phyloP scores from a whole-genome alignment of 805 yeast species.

The Pichia nanzhaoensis region DNA sequence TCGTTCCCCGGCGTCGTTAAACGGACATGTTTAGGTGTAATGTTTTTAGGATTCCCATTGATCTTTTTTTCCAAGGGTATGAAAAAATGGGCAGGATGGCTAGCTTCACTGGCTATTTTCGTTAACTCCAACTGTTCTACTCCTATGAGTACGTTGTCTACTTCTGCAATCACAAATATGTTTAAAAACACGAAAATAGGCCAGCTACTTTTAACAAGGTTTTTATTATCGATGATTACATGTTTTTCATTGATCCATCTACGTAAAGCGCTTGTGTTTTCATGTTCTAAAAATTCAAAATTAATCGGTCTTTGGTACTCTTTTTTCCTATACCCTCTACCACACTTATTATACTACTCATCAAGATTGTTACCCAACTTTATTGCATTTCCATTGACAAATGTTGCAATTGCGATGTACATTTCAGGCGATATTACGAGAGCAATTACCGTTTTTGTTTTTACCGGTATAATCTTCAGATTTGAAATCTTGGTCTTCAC shows the following conservation, averaged over 20 bases:
- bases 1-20: conserved; percentile 88
- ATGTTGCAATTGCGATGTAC: conserved; percentile 44
- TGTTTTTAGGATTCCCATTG: conserved; percentile 39
- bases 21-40: conserved; percentile 62
- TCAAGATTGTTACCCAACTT: conserved; percentile 86
- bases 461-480: conserved; percentile 64
- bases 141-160: background rate
- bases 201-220: conserved; percentile 51
- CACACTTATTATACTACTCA: conserved; percentile 75
- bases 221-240: conserved; percentile 45
- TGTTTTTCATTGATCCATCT: conserved; percentile 43
- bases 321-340: conserved; percentile 56
- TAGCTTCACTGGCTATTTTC: conserved; percentile 1
- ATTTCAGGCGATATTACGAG: conserved; percentile 41
- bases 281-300: conserved; percentile 20
- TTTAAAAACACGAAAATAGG: conserved; percentile 35
- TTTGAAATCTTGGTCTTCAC: conserved; percentile 59
- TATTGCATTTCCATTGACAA: conserved; percentile 69
- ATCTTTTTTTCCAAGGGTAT: conserved; percentile 14
- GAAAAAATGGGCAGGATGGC: conserved; percentile 4
- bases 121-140: conserved; percentile 2
- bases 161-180: background rate
- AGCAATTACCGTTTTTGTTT: conserved; percentile 49
- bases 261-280: conserved; percentile 33
- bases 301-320: conserved; percentile 50